Percentiles rank a stretch among this genome's conserved stretches.
Conservation (phyloP, 2,329 filamentous ascomycete genomes). For the Sphaerulina vaccinii region DNA sequence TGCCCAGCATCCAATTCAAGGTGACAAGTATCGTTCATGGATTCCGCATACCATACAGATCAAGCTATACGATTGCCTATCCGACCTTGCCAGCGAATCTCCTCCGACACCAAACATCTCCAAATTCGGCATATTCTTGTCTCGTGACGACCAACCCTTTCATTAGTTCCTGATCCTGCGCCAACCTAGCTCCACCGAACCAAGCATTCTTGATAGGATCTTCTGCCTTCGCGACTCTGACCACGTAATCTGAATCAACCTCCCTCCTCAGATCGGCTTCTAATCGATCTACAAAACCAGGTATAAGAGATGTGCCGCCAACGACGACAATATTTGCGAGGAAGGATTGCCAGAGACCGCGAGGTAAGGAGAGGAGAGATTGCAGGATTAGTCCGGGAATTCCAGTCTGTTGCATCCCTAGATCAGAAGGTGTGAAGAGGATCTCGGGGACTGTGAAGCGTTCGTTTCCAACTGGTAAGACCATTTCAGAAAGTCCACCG, state of each 20-base stretch:
- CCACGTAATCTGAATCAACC: slow-evolving; percentile 66
- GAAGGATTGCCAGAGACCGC: slow-evolving; percentile 79
- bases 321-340: slow-evolving; percentile 86
- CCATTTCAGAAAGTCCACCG: slow-evolving; percentile 63
- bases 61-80: no score
- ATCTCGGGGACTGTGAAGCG: slow-evolving; percentile 87
- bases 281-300: slow-evolving; percentile 78
- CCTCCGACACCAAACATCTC: slow-evolving; percentile 45
- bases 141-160: slow-evolving; percentile 73
- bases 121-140: slow-evolving; percentile 86
- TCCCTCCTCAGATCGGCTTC: slow-evolving; percentile 34
- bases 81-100: slow-evolving; percentile 36
- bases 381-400: slow-evolving; percentile 81
- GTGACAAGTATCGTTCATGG: no score
- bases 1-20: no score
- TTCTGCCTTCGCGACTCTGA: slow-evolving; percentile 67
- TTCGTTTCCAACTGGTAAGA: slow-evolving; percentile 86
- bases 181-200: slow-evolving; percentile 78
- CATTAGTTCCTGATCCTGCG: slow-evolving; percentile 63
- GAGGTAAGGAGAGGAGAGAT: slow-evolving; percentile 69
- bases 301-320: slow-evolving; percentile 77
- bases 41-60: no score
- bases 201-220: slow-evolving; percentile 81
- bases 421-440: slow-evolving; percentile 80
- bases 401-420: slow-evolving; percentile 80